Conservation (phyloP, 1,284 basidiomycete species). For the Trametes polyzona region DNA sequence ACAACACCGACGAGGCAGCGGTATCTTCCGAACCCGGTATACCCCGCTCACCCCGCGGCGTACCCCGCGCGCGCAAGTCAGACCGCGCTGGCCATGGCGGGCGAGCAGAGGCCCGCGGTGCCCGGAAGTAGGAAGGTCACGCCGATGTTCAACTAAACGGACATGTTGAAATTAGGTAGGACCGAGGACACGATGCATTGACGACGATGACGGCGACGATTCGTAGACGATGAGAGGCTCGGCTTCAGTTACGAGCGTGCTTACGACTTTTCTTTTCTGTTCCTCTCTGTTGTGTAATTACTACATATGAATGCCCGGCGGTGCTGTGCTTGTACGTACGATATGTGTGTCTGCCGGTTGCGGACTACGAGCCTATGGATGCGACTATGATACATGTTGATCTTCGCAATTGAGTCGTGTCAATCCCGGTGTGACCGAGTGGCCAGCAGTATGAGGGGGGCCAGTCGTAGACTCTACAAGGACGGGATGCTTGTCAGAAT, state of each 20-base stretch:
- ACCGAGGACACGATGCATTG: neutral
- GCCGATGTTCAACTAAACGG: conserved; percentile 24
- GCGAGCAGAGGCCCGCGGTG: conserved; percentile 3
- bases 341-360: neutral
- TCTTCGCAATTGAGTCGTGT: too few species aligned
- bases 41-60: conserved; percentile 9
- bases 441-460: too few species aligned
- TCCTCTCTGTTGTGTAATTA: conserved; percentile 1
- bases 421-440: too few species aligned
- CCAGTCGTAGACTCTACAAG: too few species aligned
- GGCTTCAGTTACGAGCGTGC: neutral
- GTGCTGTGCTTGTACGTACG: conserved; percentile 1
- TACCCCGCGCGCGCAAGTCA: conserved; percentile 8
- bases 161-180: neutral
- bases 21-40: conserved; percentile 10
- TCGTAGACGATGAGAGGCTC: neutral
- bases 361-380: neutral
- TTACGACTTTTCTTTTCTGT: neutral
- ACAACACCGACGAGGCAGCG: conserved; percentile 25
- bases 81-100: neutral
- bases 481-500: too few species aligned
- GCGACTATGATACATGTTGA: too few species aligned
- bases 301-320: neutral
- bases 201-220: neutral
- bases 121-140: conserved; percentile 25